A percentile compares a stretch with the other conserved stretches of the same genome.
Evolutionary conservation across 371 early-diverging fungal species (phyloP).

Genomic region (Mortierella polycephala): DNA sequence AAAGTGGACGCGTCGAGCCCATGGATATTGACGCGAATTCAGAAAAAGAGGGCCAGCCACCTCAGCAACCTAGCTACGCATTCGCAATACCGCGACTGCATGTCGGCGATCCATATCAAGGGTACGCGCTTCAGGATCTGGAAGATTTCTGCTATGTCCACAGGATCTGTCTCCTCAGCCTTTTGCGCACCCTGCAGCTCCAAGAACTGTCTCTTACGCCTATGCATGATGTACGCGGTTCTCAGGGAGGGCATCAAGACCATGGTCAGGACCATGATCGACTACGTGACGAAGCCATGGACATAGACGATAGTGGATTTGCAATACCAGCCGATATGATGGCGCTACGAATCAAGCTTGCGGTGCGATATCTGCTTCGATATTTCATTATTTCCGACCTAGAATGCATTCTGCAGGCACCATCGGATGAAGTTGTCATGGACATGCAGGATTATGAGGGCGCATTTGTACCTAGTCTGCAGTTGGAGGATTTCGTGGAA

Average conservation of each 20-base stretch:
- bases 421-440: not conserved
- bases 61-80: not conserved
- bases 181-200: slow-evolving; percentile 15
- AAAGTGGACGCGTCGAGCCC: not conserved
- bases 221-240: not conserved
- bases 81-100: slow-evolving; percentile 12
- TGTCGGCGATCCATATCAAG: slow-evolving; percentile 16
- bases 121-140: slow-evolving; percentile 18
- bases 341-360: slow-evolving; percentile 4
- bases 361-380: slow-evolving; percentile 18
- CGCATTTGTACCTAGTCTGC: slow-evolving; percentile 1
- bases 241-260: not conserved
- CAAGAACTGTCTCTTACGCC: not conserved
- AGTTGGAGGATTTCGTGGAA: slow-evolving; percentile 11
- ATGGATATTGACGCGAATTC: not conserved
- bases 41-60: not conserved
- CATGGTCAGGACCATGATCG: not conserved
- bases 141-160: slow-evolving; percentile 20
- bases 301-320: too few relatives aligned
- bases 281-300: too few relatives aligned
- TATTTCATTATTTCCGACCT: slow-evolving; percentile 20
- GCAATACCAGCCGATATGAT: too few relatives aligned
- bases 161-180: slow-evolving; percentile 30
- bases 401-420: slow-evolving; percentile 11
- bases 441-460: slow-evolving; percentile 53